Conservation (phyloP, 768 basidiomycete genomes). For the Tylopilus subfusipes region DNA sequence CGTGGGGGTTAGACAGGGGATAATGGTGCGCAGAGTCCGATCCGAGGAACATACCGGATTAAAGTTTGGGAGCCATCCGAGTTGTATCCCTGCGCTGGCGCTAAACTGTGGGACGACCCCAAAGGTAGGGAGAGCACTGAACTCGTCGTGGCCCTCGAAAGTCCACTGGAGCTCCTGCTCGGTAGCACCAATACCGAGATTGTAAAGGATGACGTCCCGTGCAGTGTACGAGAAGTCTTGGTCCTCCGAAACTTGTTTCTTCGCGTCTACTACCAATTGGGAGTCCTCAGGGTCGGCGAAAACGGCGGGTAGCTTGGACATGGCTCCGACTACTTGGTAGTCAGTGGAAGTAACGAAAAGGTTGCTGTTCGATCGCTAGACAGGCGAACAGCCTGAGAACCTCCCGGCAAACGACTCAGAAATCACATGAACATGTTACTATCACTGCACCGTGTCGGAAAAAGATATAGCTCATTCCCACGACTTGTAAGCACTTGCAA, state of each 20-base stretch:
- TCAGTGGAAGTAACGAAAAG: background rate
- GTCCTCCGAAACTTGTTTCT: slow-evolving; percentile 53
- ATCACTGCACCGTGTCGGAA: no score
- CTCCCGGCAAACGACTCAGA: no score
- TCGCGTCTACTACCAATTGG: slow-evolving; percentile 75
- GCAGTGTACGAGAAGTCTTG: slow-evolving; percentile 76
- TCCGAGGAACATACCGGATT: slow-evolving; percentile 68
- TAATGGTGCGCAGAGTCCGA: background rate
- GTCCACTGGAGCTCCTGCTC: slow-evolving; percentile 90
- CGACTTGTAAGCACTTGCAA: no score
- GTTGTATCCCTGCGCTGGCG: slow-evolving; percentile 59
- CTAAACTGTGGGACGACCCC: slow-evolving; percentile 91
- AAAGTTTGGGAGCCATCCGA: slow-evolving; percentile 93
- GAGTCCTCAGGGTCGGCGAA: slow-evolving; percentile 82
- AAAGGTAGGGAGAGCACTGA: slow-evolving; percentile 86
- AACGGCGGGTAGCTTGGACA: slow-evolving; percentile 43
- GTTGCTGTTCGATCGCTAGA: background rate
- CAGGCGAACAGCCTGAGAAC: no score
- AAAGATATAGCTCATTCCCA: no score
- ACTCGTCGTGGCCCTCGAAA: slow-evolving; percentile 85
- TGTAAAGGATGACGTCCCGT: slow-evolving; percentile 91
- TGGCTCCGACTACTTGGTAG: slow-evolving; percentile 3
- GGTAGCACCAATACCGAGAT: slow-evolving; percentile 91
- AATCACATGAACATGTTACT: no score
- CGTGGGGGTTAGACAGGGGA: background rate